Evolutionary conservation across 2,329 filamentous ascomycete genomes (phyloP), one percentile per base, ranked within the genome.

Genomic region (Lecanoromycetidae sp.): DNA sequence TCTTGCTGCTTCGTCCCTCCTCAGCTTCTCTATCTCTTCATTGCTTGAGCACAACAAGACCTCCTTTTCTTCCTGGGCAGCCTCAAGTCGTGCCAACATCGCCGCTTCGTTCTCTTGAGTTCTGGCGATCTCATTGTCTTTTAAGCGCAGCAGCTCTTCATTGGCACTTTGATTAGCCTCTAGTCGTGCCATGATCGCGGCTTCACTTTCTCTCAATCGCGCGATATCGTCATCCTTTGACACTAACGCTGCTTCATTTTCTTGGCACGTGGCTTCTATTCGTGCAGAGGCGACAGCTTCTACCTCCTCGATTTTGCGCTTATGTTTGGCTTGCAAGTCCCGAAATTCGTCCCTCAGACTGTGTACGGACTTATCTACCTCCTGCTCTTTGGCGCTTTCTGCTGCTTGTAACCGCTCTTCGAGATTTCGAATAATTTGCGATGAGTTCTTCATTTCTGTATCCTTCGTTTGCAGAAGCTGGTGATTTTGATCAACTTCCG

Each of bases 281-380:
- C 8, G 15, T 26, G 13, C 37, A n/a, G n/a, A 15, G 10, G 30
- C 19, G 1, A 8, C 27, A 29, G 44, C 30, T 26, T 42, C 34
- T 12, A 37, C 34, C 26, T 47, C 44, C 20, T 51, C 44, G n/a
- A 51, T 13, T 23, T 50, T 40, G 20, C 48, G 48, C 20, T 41
- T 50, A 29, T 46, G 48, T 29, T 34, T 47, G 25, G 6, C 29
- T 12, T 47, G 49, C 29, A 51, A n/a, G 22, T 44, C 25, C 35
- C 33, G 44, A 17, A 46, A 42, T n/a, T 46, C 43, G 13, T 25
- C 26, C 22, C 34, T 30, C 15, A 43, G 36, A 34, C 33, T 50
- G 22, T 19, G 29, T 5, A 41, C 39, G 5, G 42, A 41, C 32
- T 46, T 30, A 13, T 46, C 27, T 23, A 34, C 43, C 9, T 35